phyloP scores from a whole-genome alignment of 2,329 filamentous ascomycete species.

The Dryadomyces quercivorus region DNA sequence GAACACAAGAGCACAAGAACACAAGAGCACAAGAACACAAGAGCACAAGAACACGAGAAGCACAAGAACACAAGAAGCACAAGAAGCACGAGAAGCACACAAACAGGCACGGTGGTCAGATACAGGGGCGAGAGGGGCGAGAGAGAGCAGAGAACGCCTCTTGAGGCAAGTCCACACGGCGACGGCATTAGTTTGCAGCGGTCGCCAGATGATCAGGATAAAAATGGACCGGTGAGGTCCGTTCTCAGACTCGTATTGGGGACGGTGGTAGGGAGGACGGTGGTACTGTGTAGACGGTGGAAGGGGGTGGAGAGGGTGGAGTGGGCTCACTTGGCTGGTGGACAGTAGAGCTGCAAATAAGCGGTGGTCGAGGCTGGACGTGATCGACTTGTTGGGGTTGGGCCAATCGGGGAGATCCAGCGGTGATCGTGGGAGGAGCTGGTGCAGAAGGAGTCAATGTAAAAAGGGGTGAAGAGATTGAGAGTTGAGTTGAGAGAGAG shows the following conservation, averaged over 20 bases:
- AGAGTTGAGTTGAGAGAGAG: background rate
- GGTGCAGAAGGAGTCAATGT: background rate
- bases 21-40: no score
- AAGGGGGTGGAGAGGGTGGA: background rate
- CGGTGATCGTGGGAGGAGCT: constrained; percentile 2
- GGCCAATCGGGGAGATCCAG: constrained; percentile 5
- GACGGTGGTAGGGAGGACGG: no score
- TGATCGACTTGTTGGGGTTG: background rate
- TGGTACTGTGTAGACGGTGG: background rate
- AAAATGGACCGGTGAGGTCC: background rate
- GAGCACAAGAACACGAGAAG: no score
- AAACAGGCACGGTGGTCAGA: no score
- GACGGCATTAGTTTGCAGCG: background rate
- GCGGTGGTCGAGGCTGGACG: constrained; percentile 2
- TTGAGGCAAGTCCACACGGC: constrained; percentile 1
- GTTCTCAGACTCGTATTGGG: no score
- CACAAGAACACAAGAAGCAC: no score
- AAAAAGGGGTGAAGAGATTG: background rate
- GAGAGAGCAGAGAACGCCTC: background rate
- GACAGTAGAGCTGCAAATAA: background rate
- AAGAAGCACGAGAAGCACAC: no score
- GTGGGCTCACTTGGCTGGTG: background rate
- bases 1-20: no score
- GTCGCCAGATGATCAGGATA: background rate
- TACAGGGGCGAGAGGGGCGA: background rate